Conservation (phyloP, 805 yeast genomes). For the Metschnikowia santaceciliae region DNA sequence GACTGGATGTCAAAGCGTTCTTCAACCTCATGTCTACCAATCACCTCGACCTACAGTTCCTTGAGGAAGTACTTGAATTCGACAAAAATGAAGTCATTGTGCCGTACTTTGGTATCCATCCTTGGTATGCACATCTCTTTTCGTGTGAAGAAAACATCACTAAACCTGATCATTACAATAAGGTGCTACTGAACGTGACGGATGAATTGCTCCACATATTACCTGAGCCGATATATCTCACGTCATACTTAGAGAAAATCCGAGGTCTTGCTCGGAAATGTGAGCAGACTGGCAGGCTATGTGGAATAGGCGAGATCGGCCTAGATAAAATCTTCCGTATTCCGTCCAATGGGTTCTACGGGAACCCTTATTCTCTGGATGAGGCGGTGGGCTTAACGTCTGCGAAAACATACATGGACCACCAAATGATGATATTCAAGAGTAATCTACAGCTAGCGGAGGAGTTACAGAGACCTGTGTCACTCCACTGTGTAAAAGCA, state of each 20-base stretch:
- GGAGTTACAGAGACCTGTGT: slow-evolving; percentile 47
- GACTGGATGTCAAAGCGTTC: slow-evolving; percentile 4
- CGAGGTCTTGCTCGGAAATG: slow-evolving; percentile 18
- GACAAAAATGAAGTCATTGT: slow-evolving; percentile 19
- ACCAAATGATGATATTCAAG: slow-evolving; percentile 56
- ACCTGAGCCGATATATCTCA: slow-evolving; percentile 58
- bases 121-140: slow-evolving; percentile 82
- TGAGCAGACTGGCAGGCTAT: slow-evolving; percentile 5
- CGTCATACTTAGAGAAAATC: slow-evolving; percentile 31
- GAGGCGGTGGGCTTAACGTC: slow-evolving; percentile 23
- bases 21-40: slow-evolving; percentile 40
- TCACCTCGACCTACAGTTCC: slow-evolving; percentile 28
- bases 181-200: slow-evolving; percentile 44
- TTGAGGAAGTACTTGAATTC: slow-evolving; percentile 19
- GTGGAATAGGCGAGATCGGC: slow-evolving; percentile 86
- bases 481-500: slow-evolving; percentile 82
- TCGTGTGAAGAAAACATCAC: slow-evolving; percentile 22
- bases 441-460: slow-evolving; percentile 55
- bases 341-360: slow-evolving; percentile 56
- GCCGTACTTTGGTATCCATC: slow-evolving; percentile 76
- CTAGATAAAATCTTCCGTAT: slow-evolving; percentile 72
- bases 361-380: slow-evolving; percentile 22
- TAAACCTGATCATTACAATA: slow-evolving; percentile 54
- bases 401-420: slow-evolving; percentile 58
- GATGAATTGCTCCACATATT: slow-evolving; percentile 41